Percentiles rank a stretch among this genome's conserved stretches.
Conservation (phyloP, 805 yeast species). For the Saccharomyces kudriavzevii region DNA sequence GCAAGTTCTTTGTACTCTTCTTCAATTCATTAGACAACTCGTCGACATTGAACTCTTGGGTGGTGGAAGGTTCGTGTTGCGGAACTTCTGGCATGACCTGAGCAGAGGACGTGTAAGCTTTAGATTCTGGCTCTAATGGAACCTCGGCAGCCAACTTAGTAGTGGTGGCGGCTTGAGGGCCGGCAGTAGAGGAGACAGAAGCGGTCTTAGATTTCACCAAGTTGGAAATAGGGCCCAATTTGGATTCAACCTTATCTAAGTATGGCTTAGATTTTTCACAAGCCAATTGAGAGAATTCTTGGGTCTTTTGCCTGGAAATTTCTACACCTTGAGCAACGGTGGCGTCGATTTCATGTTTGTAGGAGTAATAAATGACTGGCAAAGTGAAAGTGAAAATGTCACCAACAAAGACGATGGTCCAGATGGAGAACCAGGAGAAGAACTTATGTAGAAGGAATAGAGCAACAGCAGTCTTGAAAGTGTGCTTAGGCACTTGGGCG, state of each 20-base stretch:
- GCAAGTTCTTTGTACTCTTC: constrained; percentile 25
- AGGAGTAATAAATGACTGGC: constrained; percentile 65
- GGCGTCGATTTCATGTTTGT: constrained; percentile 71
- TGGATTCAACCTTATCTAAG: constrained; percentile 46
- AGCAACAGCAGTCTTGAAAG: constrained; percentile 63
- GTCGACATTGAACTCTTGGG: constrained; percentile 19
- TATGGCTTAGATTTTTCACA: constrained; percentile 54
- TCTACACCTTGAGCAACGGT: constrained; percentile 41
- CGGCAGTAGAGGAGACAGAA: constrained; percentile 45
- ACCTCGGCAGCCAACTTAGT: constrained; percentile 22
- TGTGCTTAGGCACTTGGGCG: constrained; percentile 62
- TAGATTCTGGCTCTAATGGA: constrained; percentile 17
- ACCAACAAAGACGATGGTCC: constrained; percentile 51
- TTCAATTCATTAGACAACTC: constrained; percentile 15
- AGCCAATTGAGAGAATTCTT: constrained; percentile 39
- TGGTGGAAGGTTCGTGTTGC: constrained; percentile 23
- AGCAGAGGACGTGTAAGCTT: constrained; percentile 29
- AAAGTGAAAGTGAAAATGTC: constrained; percentile 60
- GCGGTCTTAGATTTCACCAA: constrained; percentile 39
- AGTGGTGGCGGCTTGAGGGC: constrained; percentile 32
- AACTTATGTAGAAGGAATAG: constrained; percentile 61
- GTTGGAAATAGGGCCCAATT: constrained; percentile 59
- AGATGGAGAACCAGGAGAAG: constrained; percentile 68
- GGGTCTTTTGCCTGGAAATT: constrained; percentile 44
- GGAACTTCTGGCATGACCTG: constrained; percentile 36